Conservation (phyloP, 148 eudicot species). For the Oxyria digyna region DNA sequence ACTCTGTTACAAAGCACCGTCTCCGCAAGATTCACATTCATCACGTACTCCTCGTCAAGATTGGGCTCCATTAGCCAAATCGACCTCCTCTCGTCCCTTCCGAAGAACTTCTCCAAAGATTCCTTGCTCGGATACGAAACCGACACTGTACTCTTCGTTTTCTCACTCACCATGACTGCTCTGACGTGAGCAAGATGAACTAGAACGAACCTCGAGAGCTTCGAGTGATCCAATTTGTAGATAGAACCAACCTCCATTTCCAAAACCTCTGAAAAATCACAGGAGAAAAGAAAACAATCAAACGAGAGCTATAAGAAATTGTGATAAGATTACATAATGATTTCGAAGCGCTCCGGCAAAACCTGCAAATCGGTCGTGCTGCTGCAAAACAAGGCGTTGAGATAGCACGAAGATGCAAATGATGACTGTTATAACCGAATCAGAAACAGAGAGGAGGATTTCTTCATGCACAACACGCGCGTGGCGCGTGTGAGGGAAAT, state of each 20-base stretch:
- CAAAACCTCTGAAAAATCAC: slow-evolving; percentile 6
- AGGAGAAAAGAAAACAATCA: background rate
- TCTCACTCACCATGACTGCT: slow-evolving; percentile 61
- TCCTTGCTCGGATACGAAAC: slow-evolving; percentile 56
- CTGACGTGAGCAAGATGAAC: slow-evolving; percentile 38
- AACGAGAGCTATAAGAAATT: background rate
- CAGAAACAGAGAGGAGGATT: background rate
- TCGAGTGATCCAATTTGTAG: slow-evolving; percentile 46
- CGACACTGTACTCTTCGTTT: slow-evolving; percentile 33
- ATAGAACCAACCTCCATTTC: slow-evolving; percentile 37
- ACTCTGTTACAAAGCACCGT: slow-evolving; percentile 39
- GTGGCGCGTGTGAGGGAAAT: background rate
- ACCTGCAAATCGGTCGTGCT: background rate
- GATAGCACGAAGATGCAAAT: background rate
- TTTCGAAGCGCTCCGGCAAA: background rate
- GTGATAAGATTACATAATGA: background rate
- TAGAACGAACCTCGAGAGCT: slow-evolving; percentile 34
- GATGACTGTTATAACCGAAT: background rate
- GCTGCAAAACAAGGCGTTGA: background rate
- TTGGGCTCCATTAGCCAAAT: slow-evolving; percentile 39
- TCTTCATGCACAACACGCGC: background rate
- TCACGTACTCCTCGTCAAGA: slow-evolving; percentile 44
- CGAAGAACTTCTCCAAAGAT: slow-evolving; percentile 39
- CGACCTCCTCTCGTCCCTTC: slow-evolving; percentile 10
- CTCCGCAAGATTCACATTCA: slow-evolving; percentile 38